Evolutionary conservation across 768 basidiomycete species (phyloP).

Genomic region (Chiua virens): DNA sequence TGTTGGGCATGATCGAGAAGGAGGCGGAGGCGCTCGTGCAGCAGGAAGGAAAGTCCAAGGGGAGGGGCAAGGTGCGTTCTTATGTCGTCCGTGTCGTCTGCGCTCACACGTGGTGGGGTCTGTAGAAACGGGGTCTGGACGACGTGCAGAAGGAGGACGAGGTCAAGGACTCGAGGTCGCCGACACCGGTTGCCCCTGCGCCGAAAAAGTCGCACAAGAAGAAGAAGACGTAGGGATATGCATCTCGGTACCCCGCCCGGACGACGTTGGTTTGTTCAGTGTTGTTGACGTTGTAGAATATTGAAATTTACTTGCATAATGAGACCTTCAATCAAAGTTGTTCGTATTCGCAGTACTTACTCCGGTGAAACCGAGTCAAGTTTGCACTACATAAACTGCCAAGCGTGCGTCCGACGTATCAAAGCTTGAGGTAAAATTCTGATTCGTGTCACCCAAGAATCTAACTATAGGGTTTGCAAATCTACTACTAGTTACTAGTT

Average conservation of each 20-base stretch:
- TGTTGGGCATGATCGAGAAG: conserved; percentile 90
- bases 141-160: conserved; percentile 55
- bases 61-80: conserved; percentile 64
- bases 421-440: too few species aligned
- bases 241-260: background rate
- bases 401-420: too few species aligned
- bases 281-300: background rate
- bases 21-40: conserved; percentile 70
- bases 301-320: background rate
- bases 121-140: conserved; percentile 71
- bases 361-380: too few species aligned
- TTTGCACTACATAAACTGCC: too few species aligned
- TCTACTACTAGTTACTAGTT: too few species aligned
- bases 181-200: conserved; percentile 57
- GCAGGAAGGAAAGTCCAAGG: conserved; percentile 66
- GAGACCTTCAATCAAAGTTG: too few species aligned
- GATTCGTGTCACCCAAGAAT: too few species aligned
- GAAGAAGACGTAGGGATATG: conserved; percentile 53
- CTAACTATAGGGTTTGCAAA: too few species aligned
- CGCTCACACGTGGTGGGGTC: conserved; percentile 4
- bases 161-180: conserved; percentile 54
- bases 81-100: background rate
- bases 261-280: background rate
- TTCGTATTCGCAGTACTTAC: too few species aligned
- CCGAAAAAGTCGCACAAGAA: conserved; percentile 64